These are phyloP conservation scores for Pelargonium australe DNA, from an alignment of 441 rosid species.

Conservation along the genomic window DNA sequence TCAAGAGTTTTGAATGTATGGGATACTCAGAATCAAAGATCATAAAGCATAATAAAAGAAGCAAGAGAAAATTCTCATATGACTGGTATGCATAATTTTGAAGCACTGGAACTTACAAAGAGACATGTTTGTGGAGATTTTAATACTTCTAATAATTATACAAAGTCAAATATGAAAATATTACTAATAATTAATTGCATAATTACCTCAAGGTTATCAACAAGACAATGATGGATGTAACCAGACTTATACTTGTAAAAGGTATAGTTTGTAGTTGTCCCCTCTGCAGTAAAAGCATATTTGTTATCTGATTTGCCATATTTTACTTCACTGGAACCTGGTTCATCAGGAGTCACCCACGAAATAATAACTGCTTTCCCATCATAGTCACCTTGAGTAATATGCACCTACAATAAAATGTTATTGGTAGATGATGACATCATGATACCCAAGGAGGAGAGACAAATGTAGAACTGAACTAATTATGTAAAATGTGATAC, in stretches of 20 bases:
- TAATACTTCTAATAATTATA: not conserved
- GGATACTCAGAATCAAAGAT: not conserved
- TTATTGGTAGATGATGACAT: not conserved
- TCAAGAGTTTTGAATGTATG: not conserved
- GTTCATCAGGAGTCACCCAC: constrained; percentile 82
- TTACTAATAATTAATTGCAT: not conserved
- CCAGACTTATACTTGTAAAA: constrained; percentile 79
- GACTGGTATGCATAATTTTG: not conserved
- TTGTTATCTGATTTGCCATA: constrained; percentile 45
- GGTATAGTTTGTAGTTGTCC: constrained; percentile 58
- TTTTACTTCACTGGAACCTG: constrained; percentile 53
- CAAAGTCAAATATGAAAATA: constrained; percentile 4
- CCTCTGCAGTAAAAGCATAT: constrained; percentile 54
- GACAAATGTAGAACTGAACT: not conserved
- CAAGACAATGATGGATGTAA: constrained; percentile 71
- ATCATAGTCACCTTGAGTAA: constrained; percentile 91
- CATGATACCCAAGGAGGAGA: not conserved
- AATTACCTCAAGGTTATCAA: constrained; percentile 78
- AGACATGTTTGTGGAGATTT: not conserved
- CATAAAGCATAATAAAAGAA: constrained; percentile 1
- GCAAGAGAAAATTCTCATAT: not conserved
- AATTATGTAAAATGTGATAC: not conserved
- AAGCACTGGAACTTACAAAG: not conserved
- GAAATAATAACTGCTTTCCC: constrained; percentile 85
- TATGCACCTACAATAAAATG: constrained; percentile 54